A percentile compares a stretch with the other conserved stretches of the same genome.
phyloP scores from a whole-genome alignment of 192 early-diverging fungal species.

The Podila epigama region DNA sequence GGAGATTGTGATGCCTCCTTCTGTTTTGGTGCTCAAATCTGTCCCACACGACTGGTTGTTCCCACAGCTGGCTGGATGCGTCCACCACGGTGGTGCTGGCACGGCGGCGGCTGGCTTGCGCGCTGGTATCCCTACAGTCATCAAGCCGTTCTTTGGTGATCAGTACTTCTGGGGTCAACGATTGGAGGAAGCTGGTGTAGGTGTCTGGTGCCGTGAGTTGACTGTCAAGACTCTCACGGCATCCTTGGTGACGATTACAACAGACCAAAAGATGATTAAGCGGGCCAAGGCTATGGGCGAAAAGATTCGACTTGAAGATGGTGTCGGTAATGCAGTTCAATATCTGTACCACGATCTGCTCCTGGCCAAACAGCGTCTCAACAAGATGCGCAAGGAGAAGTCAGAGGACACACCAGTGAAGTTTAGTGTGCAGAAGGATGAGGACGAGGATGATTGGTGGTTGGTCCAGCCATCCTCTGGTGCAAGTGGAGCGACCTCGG shows the following conservation, averaged over 20 bases:
- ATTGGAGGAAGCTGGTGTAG: constrained; percentile 69
- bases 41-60: constrained; percentile 87
- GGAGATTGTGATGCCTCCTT: constrained; percentile 54
- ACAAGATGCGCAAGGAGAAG: constrained; percentile 29
- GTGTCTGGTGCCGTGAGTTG: constrained; percentile 64
- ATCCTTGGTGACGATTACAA: constrained; percentile 59
- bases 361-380: constrained; percentile 52
- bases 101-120: constrained; percentile 78
- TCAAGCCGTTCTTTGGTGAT: constrained; percentile 78
- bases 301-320: constrained; percentile 66
- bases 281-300: constrained; percentile 57
- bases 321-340: constrained; percentile 63
- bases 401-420: constrained; percentile 31
- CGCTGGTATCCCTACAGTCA: constrained; percentile 72
- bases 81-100: constrained; percentile 85
- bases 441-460: constrained; percentile 32
- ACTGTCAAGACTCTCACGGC: constrained; percentile 58
- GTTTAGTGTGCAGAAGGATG: constrained; percentile 20
- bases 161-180: constrained; percentile 79
- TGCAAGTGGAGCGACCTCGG: constrained; percentile 27
- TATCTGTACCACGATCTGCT: constrained; percentile 70
- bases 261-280: constrained; percentile 61
- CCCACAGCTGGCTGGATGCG: constrained; percentile 64
- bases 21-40: constrained; percentile 62
- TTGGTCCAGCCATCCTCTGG: constrained; percentile 20